A percentile compares a stretch with the other conserved stretches of the same genome.
Conservation (phyloP, 1,284 basidiomycete genomes). For the Cutaneotrichosporon spelunceum region DNA sequence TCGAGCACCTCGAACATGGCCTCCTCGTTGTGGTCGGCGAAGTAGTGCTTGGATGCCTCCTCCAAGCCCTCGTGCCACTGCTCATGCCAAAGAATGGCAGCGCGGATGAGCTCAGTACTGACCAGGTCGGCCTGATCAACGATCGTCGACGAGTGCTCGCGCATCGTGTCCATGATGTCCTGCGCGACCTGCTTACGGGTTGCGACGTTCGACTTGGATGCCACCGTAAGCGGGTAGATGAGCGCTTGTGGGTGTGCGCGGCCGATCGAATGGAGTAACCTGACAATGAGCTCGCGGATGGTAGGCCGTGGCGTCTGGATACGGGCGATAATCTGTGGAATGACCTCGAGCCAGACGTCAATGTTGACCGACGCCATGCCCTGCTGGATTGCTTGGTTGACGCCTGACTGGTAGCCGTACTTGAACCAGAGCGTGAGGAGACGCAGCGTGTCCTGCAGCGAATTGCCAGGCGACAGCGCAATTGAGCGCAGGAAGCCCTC, state of each 20-base stretch:
- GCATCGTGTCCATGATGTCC: conserved; percentile 89
- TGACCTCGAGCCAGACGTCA: conserved; percentile 98
- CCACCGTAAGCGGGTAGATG: conserved; percentile 97
- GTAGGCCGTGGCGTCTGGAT: conserved; percentile 90
- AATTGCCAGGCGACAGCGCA: conserved; percentile 80
- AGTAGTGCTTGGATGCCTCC: conserved; percentile 95
- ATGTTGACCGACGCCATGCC: conserved; percentile 90
- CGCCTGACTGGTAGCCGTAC: conserved; percentile 86
- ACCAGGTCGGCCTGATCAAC: conserved; percentile 88
- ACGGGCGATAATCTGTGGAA: conserved; percentile 97
- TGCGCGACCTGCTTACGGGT: conserved; percentile 79
- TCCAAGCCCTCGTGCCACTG: conserved; percentile 98
- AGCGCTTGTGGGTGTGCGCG: conserved; percentile 96
- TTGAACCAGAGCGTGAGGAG: conserved; percentile 98
- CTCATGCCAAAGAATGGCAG: conserved; percentile 99
- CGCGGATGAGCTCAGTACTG: conserved; percentile 91
- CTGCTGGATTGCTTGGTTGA: conserved; percentile 81
- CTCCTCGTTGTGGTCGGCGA: conserved; percentile 97
- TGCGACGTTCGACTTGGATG: conserved; percentile 88
- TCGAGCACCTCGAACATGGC: conserved; percentile 96
- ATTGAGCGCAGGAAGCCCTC: conserved; percentile 98
- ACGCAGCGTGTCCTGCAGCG: conserved; percentile 91
- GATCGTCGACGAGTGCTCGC: conserved; percentile 81
- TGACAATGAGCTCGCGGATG: conserved; percentile 85
- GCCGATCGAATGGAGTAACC: conserved; percentile 86